These are phyloP conservation scores for Rutstroemia sp. DNA, from an alignment of 2,329 filamentous ascomycete genomes.

Conservation along the genomic window DNA sequence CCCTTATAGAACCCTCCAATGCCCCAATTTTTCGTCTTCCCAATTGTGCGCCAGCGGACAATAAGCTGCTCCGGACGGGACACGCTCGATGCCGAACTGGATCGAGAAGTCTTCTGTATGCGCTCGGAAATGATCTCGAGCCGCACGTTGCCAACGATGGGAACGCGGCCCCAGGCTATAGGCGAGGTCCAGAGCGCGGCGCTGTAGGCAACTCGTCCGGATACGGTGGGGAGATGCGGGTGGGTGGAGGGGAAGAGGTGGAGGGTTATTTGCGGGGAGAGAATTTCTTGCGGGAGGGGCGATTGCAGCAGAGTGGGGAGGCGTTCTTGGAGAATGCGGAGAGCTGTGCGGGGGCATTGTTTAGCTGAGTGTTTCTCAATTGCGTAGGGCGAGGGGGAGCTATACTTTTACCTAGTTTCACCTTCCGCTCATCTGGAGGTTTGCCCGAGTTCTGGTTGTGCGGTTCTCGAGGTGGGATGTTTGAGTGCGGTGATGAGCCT, in stretches of 20 bases:
- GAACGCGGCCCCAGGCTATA: conserved; percentile 89
- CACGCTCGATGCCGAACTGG: neutral
- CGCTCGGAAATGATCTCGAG: conserved; percentile 85
- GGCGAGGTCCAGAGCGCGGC: conserved; percentile 94
- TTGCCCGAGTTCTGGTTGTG: conserved; percentile 21
- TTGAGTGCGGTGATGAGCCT: conserved; percentile 26
- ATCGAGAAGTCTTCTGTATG: conserved; percentile 42
- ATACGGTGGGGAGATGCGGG: conserved; percentile 85
- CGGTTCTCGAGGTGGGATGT: conserved; percentile 7
- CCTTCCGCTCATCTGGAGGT: conserved; percentile 46
- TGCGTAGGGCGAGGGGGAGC: neutral
- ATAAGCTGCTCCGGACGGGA: conserved; percentile 68
- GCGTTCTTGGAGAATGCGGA: conserved; percentile 57
- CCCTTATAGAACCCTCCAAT: conserved; percentile 39
- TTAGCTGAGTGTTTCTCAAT: neutral
- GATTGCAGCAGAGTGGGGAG: conserved; percentile 61
- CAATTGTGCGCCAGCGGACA: conserved; percentile 76
- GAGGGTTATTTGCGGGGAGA: conserved; percentile 65
- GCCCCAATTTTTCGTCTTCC: conserved; percentile 37
- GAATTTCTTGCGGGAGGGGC: conserved; percentile 65
- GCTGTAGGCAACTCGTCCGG: conserved; percentile 81
- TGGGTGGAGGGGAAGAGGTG: conserved; percentile 71
- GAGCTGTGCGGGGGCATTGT: conserved; percentile 36
- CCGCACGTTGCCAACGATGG: conserved; percentile 82
- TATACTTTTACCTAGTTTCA: conserved; percentile 40